Conservation (phyloP, 2,329 filamentous ascomycete species). For the Rugonectria rugulosa region DNA sequence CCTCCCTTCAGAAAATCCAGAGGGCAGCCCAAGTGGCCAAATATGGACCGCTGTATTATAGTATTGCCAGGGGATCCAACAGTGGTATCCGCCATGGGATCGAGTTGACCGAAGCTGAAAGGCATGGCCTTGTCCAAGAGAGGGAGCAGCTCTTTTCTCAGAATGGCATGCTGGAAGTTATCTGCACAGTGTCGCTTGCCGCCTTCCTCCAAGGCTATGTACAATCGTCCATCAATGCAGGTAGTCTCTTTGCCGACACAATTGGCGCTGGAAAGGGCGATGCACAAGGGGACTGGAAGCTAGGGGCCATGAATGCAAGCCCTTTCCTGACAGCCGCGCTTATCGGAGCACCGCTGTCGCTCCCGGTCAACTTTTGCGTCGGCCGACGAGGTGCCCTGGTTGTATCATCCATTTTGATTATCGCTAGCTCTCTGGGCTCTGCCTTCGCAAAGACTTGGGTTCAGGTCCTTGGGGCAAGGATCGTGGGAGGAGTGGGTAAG, state of each 20-base stretch:
- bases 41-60: no score
- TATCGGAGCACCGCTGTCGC: constrained; percentile 45
- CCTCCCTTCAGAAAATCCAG: no score
- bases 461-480: constrained; percentile 41
- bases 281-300: constrained; percentile 34
- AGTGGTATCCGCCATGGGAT: no score
- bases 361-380: constrained; percentile 48
- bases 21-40: no score
- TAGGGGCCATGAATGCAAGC: constrained; percentile 45
- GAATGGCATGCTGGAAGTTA: constrained; percentile 28
- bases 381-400: constrained; percentile 49
- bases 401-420: constrained; percentile 43
- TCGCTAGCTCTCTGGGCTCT: constrained; percentile 24
- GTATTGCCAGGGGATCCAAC: no score
- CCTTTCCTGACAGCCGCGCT: constrained; percentile 48
- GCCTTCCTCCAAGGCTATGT: constrained; percentile 54
- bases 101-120: no score
- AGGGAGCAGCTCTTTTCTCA: constrained; percentile 14
- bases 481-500: constrained; percentile 28
- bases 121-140: background rate
- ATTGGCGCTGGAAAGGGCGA: constrained; percentile 9
- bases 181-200: constrained; percentile 48
- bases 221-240: constrained; percentile 51
- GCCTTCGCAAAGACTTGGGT: constrained; percentile 48
- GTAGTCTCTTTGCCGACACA: constrained; percentile 40